Evolutionary conservation across 768 basidiomycete genomes (phyloP), one percentile per base, ranked within the genome.

Genomic region (Tulasnella sp.): DNA sequence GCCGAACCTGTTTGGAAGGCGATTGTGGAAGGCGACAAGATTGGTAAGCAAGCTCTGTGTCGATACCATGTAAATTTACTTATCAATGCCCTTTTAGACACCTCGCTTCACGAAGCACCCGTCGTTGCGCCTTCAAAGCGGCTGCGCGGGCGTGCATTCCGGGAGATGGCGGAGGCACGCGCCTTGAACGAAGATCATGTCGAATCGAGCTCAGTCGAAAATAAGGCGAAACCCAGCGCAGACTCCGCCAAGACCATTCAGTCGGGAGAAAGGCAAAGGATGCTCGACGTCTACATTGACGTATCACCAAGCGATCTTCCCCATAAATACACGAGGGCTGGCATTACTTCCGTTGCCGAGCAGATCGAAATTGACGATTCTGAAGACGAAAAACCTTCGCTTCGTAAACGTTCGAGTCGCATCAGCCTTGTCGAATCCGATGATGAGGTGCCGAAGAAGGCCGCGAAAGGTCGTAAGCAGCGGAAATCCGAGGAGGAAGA

Each of bases 61-160:
- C 44, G 3, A 12, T n/a, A 9, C 19, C 26, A 71, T 12, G 17
- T 22, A 0, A 1, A 14, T 17, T 44, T 67, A n/a, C 70, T 64
- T 26, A 63, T 62, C 16, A 4, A 29, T 36, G 67, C 3, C n/a
- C 65, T 39, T 22, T 22, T 66, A 73, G 67, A 73, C 41, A 68
- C 65, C 16, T 42, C 67, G 32, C 66, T 73, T 34, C 34, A 71
- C 5, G 42, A 9, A 22, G 37, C 35, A 29, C 65, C 63, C 14
- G 78, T 82, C 11, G 75, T 83, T 76, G 76, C 82, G 69, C 77
- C 84, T 72, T 71, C 74, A 8, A 94, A 92, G 77, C 86, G 92
- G 44, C 81, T 92, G 64, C 90, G 88, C 78, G 92, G 92, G 42
- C 89, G 88, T 77, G 82, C 84, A 2, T 92, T 92, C 78, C 86